Conservation (phyloP, 441 rosid genomes). For the Erysimum cheiri region DNA sequence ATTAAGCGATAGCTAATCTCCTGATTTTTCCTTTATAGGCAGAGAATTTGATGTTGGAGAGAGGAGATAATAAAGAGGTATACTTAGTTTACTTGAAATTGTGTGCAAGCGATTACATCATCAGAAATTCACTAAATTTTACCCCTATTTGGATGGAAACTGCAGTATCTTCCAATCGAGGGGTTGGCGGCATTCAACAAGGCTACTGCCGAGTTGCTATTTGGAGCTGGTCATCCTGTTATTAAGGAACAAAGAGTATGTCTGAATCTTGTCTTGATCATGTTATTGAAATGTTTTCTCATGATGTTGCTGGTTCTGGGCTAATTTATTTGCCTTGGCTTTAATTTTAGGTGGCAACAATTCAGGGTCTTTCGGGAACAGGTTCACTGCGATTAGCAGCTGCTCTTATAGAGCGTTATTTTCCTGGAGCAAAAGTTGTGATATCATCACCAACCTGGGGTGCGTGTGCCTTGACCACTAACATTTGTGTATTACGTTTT, state of each 20-base stretch:
- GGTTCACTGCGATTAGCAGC: slow-evolving; percentile 95
- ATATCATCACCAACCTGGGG: slow-evolving; percentile 99
- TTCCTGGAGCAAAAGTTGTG: slow-evolving; percentile 85
- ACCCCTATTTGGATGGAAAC: slow-evolving; percentile 1
- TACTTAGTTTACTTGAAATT: slow-evolving; percentile 22
- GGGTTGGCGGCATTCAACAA: slow-evolving; percentile 93
- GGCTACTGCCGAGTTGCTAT: slow-evolving; percentile 86
- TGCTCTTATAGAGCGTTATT: slow-evolving; percentile 89
- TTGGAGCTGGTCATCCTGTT: slow-evolving; percentile 83
- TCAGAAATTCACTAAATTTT: slow-evolving; percentile 5
- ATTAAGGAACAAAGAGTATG: slow-evolving; percentile 76
- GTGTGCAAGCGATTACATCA: background rate
- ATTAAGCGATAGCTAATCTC: slow-evolving; percentile 17
- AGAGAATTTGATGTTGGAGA: slow-evolving; percentile 85
- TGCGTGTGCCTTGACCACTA: slow-evolving; percentile 34
- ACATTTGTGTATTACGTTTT: slow-evolving; percentile 2
- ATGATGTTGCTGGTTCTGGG: slow-evolving; percentile 4
- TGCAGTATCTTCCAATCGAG: slow-evolving; percentile 97
- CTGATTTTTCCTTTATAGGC: slow-evolving; percentile 58
- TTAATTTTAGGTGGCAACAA: slow-evolving; percentile 79
- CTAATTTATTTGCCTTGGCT: slow-evolving; percentile 12
- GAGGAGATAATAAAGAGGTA: slow-evolving; percentile 97
- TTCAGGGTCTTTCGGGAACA: slow-evolving; percentile 98
- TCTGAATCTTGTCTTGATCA: slow-evolving; percentile 17
- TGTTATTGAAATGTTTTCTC: slow-evolving; percentile 6